Percentiles rank a stretch among this genome's conserved stretches.
Conservation (phyloP, 768 basidiomycete genomes). For the Sarcodon aspratus region DNA sequence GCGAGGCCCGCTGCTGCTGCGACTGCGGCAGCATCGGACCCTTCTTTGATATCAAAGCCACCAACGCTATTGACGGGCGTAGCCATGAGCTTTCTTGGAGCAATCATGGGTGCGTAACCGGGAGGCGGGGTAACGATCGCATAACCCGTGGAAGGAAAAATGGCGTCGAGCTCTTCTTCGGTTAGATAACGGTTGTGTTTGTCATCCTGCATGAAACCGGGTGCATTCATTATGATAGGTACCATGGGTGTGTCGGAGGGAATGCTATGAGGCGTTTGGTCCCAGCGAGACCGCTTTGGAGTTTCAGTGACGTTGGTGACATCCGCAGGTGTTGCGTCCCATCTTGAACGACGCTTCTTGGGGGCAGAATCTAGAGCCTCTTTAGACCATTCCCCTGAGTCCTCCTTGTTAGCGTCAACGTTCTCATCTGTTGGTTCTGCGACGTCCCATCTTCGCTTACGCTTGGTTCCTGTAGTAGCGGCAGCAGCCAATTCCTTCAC, state of each 20-base stretch:
- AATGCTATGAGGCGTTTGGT: conserved; percentile 74
- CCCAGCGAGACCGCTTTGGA: conserved; percentile 92
- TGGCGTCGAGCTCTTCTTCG: conserved; percentile 89
- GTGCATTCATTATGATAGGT: conserved; percentile 82
- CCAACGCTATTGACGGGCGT: conserved; percentile 44
- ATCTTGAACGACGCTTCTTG: conserved; percentile 89
- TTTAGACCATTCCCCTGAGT: conserved; percentile 63
- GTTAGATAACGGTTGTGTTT: conserved; percentile 93
- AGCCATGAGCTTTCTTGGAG: conserved; percentile 40
- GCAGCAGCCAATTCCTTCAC: conserved; percentile 53
- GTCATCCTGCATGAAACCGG: conserved; percentile 77
- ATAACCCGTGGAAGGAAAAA: conserved; percentile 82
- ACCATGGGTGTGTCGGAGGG: conserved; percentile 53
- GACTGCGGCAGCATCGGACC: conserved; percentile 79
- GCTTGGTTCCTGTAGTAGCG: conserved; percentile 55
- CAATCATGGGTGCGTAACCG: conserved; percentile 76
- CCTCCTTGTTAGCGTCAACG: conserved; percentile 45
- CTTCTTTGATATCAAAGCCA: conserved; percentile 95
- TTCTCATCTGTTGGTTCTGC: conserved; percentile 49
- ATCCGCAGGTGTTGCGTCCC: conserved; percentile 90
- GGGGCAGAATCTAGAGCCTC: conserved; percentile 63
- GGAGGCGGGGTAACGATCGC: conserved; percentile 87
- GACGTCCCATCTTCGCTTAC: conserved; percentile 79
- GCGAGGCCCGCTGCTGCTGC: conserved; percentile 89
- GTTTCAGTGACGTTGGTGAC: conserved; percentile 42